Percentiles rank a stretch among this genome's conserved stretches.
phyloP scores from a whole-genome alignment of 257 asterid genomes.

The Jacaranda copaia region DNA sequence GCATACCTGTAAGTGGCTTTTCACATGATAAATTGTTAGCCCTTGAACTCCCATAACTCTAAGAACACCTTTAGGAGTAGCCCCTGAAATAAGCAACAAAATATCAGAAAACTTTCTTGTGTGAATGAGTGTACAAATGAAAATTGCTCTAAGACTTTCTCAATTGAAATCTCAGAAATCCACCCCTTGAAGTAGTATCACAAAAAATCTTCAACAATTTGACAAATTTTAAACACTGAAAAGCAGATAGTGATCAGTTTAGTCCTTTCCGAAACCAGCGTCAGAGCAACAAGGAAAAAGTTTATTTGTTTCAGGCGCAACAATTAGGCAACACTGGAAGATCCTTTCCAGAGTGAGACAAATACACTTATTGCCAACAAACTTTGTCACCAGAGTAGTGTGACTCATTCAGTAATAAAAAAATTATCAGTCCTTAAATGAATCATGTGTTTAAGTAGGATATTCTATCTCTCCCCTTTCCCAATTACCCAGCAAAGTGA shows the following conservation, averaged over 20 bases:
- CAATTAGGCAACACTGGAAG: not conserved
- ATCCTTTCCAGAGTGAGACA: not conserved
- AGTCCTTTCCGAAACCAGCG: constrained; percentile 1
- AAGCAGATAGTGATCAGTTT: not conserved
- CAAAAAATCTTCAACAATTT: constrained; percentile 14
- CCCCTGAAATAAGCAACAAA: constrained; percentile 62
- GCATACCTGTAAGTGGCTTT: constrained; percentile 95
- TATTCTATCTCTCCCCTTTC: not conserved
- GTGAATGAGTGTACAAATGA: constrained; percentile 5
- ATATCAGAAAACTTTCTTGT: constrained; percentile 23
- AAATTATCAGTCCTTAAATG: not conserved
- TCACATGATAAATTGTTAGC: constrained; percentile 94
- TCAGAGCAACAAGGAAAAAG: not conserved
- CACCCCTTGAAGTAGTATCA: not conserved
- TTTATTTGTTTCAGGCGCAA: not conserved
- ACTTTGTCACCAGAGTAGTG: constrained; percentile 6
- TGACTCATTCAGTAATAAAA: not conserved
- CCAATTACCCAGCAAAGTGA: not conserved
- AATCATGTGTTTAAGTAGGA: not conserved
- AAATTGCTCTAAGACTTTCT: not conserved
- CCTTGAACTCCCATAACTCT: constrained; percentile 99
- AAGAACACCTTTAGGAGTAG: constrained; percentile 99
- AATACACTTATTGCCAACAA: constrained; percentile 3
- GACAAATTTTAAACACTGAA: constrained; percentile 11
- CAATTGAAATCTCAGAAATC: not conserved